A percentile compares a stretch with the other conserved stretches of the same genome.
Evolutionary conservation across 768 basidiomycete genomes (phyloP).

Genomic region (Nidula microcarpa): DNA sequence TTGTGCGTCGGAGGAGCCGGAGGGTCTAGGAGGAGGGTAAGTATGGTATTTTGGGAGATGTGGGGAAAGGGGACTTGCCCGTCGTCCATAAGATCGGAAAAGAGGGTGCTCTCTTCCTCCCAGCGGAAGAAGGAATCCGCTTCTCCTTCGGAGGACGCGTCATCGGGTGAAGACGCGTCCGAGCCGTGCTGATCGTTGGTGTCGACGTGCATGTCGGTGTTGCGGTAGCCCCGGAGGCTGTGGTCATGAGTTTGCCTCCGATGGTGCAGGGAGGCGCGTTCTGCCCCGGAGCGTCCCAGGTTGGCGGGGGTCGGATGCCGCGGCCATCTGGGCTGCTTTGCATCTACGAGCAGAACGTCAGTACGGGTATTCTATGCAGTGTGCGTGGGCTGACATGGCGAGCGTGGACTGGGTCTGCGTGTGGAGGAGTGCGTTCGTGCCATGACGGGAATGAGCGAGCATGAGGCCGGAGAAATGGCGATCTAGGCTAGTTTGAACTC

Average conservation of each 20-base stretch:
- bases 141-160: constrained; percentile 23
- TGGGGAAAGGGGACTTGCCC: constrained; percentile 21
- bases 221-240: background rate
- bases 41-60: background rate
- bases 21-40: background rate
- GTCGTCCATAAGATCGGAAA: constrained; percentile 44
- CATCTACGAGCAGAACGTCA: no score
- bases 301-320: no score
- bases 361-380: background rate
- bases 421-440: constrained; percentile 6
- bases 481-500: constrained; percentile 32
- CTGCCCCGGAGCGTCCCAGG: background rate
- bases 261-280: background rate
- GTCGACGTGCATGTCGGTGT: background rate
- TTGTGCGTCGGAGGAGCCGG: background rate
- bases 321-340: no score
- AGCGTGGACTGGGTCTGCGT: background rate
- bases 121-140: constrained; percentile 34
- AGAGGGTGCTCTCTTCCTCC: constrained; percentile 51
- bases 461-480: no score
- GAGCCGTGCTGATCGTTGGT: constrained; percentile 10
- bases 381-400: no score
- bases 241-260: background rate
- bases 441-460: constrained; percentile 9
- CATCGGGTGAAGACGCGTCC: constrained; percentile 12